phyloP scores from a whole-genome alignment of 768 basidiomycete species.

The Rhizopogon vesiculosus region DNA sequence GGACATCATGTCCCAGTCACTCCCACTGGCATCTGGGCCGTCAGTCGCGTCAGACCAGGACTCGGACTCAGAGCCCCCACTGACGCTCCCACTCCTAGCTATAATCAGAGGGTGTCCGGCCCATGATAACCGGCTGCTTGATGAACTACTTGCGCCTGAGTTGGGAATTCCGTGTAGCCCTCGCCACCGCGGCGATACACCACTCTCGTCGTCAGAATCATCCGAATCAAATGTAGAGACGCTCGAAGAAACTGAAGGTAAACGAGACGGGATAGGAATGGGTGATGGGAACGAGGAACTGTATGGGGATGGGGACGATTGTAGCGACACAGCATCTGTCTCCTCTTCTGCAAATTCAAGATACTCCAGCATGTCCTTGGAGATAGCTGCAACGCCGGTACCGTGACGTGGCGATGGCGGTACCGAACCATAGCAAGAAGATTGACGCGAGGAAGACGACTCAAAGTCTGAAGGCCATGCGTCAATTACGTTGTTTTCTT shows the following conservation, averaged over 20 bases:
- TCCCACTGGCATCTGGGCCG: slow-evolving; percentile 7
- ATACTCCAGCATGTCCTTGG: slow-evolving; percentile 9
- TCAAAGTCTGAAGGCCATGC: not conserved
- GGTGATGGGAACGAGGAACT: slow-evolving; percentile 17
- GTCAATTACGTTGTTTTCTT: slow-evolving; percentile 8
- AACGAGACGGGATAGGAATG: slow-evolving; percentile 11
- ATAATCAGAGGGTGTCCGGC: not conserved
- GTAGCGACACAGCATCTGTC: not conserved
- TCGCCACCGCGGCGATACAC: not conserved
- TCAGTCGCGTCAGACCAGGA: slow-evolving; percentile 24
- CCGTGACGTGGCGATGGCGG: slow-evolving; percentile 17
- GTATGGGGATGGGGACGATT: slow-evolving; percentile 15
- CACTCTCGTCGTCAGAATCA: slow-evolving; percentile 10
- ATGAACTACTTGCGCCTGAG: not conserved
- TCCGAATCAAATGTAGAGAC: slow-evolving; percentile 2
- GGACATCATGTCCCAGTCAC: slow-evolving; percentile 22
- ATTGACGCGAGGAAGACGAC: slow-evolving; percentile 10
- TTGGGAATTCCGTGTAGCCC: not conserved
- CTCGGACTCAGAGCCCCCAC: slow-evolving; percentile 10
- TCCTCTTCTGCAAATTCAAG: not conserved
- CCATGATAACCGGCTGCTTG: not conserved
- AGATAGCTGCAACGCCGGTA: not conserved
- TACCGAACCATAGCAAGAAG: slow-evolving; percentile 11
- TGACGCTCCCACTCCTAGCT: slow-evolving; percentile 1
- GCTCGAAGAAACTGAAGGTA: slow-evolving; percentile 9